Evolutionary conservation across 129 eudicot genomes (phyloP), one percentile per base, ranked within the genome.

Genomic region (Tagetes patula): DNA sequence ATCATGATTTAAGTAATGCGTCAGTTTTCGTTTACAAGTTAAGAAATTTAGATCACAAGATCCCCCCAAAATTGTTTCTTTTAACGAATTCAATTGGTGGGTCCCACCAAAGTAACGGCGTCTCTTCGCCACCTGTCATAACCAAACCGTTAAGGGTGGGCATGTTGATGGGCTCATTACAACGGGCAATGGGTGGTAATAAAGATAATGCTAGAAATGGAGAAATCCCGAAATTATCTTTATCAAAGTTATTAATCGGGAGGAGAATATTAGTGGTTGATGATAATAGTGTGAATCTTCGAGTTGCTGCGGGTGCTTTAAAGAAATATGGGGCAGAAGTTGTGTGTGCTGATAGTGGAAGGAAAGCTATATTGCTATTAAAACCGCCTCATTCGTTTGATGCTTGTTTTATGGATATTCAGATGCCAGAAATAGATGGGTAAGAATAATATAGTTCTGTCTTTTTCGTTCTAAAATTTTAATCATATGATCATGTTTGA

Each of bases 361-460:
- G 70, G 67, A 82, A 82, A 36, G 99, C 99, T 33, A 78, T 95
- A 46, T 72, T 84, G 4, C 45, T 90, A 65, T 79, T 95, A 48
- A 53, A 76, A 73, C 94, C 96, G n/a, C 97, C 96, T 1, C 97
- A 95, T 65, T 70, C 59, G 9, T 88, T 90, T 72, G 96, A 95
- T 78, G 98, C 98, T 60, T 94, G 98, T 73, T 94, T 94, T 83
- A 94, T 94, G 98, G 98, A 94, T 75, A 94, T 94, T 53, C 98
- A 94, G 63, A 94, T 94, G 98, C 98, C 98, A 20, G 96, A 94
- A 79, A 88, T 94, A 91, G 96, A 94, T 45, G 98, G 98, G 98
- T 94, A 86, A 58, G 88, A 20, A 20, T 20, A 20, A 20, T 32
- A 31, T 43, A 32, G n/a, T 59, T 13, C 41, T 32, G 3, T 1